These are phyloP conservation scores for Arthrinium puccinioides DNA, from an alignment of 2,329 filamentous ascomycete genomes.

Conservation along the genomic window DNA sequence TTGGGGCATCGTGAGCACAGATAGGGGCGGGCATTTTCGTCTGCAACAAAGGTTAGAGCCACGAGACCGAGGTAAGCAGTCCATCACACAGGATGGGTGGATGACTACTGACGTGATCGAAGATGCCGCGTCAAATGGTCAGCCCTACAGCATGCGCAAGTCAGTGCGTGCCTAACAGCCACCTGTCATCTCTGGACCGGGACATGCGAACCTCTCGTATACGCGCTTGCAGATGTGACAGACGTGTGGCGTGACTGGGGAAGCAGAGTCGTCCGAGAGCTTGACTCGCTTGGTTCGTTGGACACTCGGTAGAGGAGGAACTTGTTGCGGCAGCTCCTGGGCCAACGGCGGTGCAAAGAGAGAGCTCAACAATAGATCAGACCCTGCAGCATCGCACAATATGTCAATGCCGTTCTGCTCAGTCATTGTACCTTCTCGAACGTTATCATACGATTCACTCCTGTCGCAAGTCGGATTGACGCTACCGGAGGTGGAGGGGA, in stretches of 20 bases:
- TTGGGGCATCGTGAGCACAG: constrained; percentile 20
- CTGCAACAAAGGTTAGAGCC: constrained; percentile 5
- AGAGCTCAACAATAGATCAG: constrained; percentile 9
- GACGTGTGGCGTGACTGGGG: constrained; percentile 10
- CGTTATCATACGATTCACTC: too few species aligned
- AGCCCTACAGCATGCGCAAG: constrained; percentile 9
- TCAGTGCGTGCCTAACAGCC: too few species aligned
- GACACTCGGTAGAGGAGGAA: constrained; percentile 2
- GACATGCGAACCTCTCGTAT: constrained; percentile 19
- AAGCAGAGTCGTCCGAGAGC: constrained; percentile 7
- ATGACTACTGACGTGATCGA: constrained; percentile 15
- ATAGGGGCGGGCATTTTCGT: constrained; percentile 21
- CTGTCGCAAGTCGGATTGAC: too few species aligned
- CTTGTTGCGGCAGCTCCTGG: background rate
- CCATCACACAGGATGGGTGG: background rate
- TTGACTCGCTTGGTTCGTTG: constrained; percentile 12
- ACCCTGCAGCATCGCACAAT: constrained; percentile 19
- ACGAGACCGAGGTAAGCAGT: too few species aligned
- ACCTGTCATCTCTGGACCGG: too few species aligned
- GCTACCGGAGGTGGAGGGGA: too few species aligned
- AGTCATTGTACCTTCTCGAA: constrained; percentile 16
- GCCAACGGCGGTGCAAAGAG: constrained; percentile 4
- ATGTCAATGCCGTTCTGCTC: constrained; percentile 21
- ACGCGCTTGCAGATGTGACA: constrained; percentile 20
- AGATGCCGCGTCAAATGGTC: constrained; percentile 20